Evolutionary conservation across 176 grass and related monocot genomes (phyloP).

Genomic region (Poa annua): DNA sequence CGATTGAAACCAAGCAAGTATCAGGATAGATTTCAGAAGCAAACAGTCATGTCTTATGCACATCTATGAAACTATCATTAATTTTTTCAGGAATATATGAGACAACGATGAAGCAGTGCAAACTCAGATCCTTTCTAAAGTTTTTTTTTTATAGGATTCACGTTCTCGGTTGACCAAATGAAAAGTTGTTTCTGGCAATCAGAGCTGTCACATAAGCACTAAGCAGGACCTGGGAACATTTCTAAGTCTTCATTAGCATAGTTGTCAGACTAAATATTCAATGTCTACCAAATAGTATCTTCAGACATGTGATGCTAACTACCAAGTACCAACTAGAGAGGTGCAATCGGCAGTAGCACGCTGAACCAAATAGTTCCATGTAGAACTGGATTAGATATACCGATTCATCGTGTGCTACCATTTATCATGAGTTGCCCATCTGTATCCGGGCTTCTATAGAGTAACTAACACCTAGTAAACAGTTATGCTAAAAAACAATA

Average conservation of each 20-base stretch:
- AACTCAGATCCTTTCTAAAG: neutral
- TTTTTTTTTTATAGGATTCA: too few relatives aligned
- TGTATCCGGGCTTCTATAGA: neutral
- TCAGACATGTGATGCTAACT: neutral
- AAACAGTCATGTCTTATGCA: neutral
- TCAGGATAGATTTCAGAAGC: neutral
- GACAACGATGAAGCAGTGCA: neutral
- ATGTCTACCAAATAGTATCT: neutral
- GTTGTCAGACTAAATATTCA: neutral
- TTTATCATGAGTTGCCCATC: neutral
- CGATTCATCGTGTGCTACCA: neutral
- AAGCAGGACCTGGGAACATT: neutral
- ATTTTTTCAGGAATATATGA: neutral
- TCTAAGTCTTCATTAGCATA: neutral
- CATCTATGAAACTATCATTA: neutral
- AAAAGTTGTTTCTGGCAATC: neutral
- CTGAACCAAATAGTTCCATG: slow-evolving; percentile 6
- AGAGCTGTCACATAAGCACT: neutral
- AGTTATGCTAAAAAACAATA: neutral
- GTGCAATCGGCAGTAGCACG: neutral
- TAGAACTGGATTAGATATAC: neutral
- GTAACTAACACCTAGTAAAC: neutral
- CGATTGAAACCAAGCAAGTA: neutral
- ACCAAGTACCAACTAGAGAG: neutral
- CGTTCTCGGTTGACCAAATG: neutral